Percentiles rank a stretch among this genome's conserved stretches.
Evolutionary conservation across 2,329 filamentous ascomycete species (phyloP).

Genomic region (Fusarium sp.): DNA sequence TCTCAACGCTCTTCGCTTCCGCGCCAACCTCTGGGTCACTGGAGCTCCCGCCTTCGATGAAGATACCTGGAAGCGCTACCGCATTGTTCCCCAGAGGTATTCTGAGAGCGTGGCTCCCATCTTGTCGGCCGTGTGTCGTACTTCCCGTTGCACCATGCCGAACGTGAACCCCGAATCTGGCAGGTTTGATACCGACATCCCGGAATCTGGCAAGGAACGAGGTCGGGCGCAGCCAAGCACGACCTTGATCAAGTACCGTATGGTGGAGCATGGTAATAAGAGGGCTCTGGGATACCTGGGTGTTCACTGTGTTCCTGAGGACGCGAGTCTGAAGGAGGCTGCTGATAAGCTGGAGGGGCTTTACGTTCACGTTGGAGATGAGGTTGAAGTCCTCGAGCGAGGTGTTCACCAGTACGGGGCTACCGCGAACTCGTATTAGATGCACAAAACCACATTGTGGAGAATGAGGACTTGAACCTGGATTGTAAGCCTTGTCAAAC

Average conservation of each 20-base stretch:
- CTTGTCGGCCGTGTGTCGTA: slow-evolving; percentile 34
- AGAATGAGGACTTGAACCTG: too few species aligned
- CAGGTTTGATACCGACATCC: slow-evolving; percentile 14
- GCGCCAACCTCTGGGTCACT: slow-evolving; percentile 35
- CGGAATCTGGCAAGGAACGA: slow-evolving; percentile 16
- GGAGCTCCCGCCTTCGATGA: slow-evolving; percentile 30
- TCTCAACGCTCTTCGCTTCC: slow-evolving; percentile 34
- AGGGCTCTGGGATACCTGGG: slow-evolving; percentile 46
- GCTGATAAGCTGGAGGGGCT: neutral
- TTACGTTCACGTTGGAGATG: slow-evolving; percentile 43
- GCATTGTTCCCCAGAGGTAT: neutral
- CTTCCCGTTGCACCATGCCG: slow-evolving; percentile 35
- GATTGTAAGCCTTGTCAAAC: too few species aligned
- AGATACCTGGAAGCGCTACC: slow-evolving; percentile 32
- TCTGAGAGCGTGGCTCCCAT: neutral
- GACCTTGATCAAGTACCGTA: slow-evolving; percentile 39
- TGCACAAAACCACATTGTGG: too few species aligned
- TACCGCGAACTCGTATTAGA: slow-evolving; percentile 44
- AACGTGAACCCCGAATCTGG: slow-evolving; percentile 32
- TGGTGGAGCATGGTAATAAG: slow-evolving; percentile 42
- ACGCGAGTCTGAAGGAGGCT: slow-evolving; percentile 26
- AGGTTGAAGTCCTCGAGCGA: slow-evolving; percentile 46
- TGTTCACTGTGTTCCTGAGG: slow-evolving; percentile 48
- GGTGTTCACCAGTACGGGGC: slow-evolving; percentile 44
- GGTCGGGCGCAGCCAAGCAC: slow-evolving; percentile 46